phyloP scores from a whole-genome alignment of 2,329 filamentous ascomycete species.

The Aspergillus phoenicis region DNA sequence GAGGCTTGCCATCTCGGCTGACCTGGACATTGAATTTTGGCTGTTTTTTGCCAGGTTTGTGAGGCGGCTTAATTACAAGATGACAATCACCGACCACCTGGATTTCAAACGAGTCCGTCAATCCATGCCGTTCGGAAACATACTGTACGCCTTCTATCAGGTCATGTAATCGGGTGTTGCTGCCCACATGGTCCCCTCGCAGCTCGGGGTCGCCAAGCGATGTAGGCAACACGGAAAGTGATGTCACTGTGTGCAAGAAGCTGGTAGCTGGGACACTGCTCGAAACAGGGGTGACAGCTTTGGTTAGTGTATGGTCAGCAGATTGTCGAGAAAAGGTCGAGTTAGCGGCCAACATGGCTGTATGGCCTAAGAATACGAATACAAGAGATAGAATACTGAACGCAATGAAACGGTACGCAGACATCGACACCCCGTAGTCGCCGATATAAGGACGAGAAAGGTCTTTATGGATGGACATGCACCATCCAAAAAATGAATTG shows the following conservation, averaged over 20 bases:
- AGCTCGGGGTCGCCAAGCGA: constrained; percentile 23
- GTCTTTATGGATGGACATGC: constrained; percentile 29
- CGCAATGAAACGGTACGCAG: constrained; percentile 33
- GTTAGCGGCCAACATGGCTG: constrained; percentile 28
- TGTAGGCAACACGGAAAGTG: constrained; percentile 29
- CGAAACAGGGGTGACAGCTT: constrained; percentile 19
- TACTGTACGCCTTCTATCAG: constrained; percentile 29
- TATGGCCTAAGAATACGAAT: constrained; percentile 35
- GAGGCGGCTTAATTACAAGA: constrained; percentile 55
- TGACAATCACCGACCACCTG: constrained; percentile 58
- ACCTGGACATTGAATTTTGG: constrained; percentile 54
- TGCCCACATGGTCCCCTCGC: constrained; percentile 18
- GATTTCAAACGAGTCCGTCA: constrained; percentile 52
- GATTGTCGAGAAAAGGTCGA: constrained; percentile 30
- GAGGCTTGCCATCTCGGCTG: constrained; percentile 42
- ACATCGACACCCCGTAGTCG: constrained; percentile 26
- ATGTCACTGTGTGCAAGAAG: constrained; percentile 21
- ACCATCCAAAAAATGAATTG: constrained; percentile 21
- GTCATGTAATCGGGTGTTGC: constrained; percentile 29
- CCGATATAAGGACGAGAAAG: constrained; percentile 27
- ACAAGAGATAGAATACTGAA: constrained; percentile 32
- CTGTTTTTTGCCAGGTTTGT: constrained; percentile 47
- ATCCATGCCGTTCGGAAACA: constrained; percentile 26
- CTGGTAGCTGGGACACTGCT: constrained; percentile 24
- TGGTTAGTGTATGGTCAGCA: constrained; percentile 28